Conservation (phyloP, 345 rosid species). For the Triadica sebifera region DNA sequence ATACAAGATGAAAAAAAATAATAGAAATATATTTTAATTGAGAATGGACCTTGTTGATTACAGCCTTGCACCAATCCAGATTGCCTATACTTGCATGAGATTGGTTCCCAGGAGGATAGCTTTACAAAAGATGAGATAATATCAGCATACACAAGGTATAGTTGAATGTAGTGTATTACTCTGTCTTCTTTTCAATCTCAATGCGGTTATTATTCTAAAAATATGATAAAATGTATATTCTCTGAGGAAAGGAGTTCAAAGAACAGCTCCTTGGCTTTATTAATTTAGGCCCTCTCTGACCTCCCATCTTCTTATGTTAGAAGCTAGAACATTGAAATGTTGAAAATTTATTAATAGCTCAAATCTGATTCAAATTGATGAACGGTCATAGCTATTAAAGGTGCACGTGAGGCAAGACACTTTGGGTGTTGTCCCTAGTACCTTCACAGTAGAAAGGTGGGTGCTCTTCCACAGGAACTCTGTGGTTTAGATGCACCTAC, state of each 20-base stretch:
- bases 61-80: slow-evolving; percentile 96
- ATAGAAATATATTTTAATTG: not conserved
- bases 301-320: too few species aligned
- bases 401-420: not conserved
- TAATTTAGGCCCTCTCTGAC: not conserved
- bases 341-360: not conserved
- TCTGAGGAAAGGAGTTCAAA: not conserved
- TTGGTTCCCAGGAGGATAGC: slow-evolving; percentile 91
- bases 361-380: not conserved
- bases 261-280: not conserved
- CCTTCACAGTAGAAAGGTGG: not conserved
- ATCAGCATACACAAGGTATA: slow-evolving; percentile 80
- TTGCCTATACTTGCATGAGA: slow-evolving; percentile 89
- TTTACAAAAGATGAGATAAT: slow-evolving; percentile 90
- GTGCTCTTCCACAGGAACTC: not conserved
- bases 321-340: not conserved
- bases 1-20: not conserved
- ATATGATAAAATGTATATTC: not conserved
- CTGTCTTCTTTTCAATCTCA: too few species aligned
- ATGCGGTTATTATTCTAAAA: not conserved
- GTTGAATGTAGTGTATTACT: not conserved
- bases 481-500: not conserved
- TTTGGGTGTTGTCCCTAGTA: not conserved
- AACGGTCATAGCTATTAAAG: not conserved
- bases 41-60: slow-evolving; percentile 18